phyloP scores from a whole-genome alignment of 2,329 filamentous ascomycete species.

The Hypoxylon sp. region DNA sequence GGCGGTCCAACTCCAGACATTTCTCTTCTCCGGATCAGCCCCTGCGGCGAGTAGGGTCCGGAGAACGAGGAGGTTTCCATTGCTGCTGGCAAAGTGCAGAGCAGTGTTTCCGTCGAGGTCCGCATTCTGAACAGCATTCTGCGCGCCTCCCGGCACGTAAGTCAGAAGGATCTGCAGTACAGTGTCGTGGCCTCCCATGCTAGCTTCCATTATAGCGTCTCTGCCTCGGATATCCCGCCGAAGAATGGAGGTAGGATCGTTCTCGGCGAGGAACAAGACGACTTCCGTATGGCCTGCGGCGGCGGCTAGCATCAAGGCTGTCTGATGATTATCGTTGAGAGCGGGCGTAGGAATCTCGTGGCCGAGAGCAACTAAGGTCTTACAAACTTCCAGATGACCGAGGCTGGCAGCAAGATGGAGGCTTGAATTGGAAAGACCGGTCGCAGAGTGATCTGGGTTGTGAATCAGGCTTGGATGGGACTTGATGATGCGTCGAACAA shows the following conservation, averaged over 20 bases:
- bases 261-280: slow-evolving; percentile 77
- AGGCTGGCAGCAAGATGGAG: slow-evolving; percentile 84
- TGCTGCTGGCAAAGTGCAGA: slow-evolving; percentile 86
- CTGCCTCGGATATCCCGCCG: slow-evolving; percentile 77
- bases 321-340: slow-evolving; percentile 84
- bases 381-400: slow-evolving; percentile 78
- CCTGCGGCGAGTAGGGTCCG: slow-evolving; percentile 84
- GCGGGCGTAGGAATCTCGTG: slow-evolving; percentile 82
- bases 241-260: slow-evolving; percentile 73
- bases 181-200: slow-evolving; percentile 72
- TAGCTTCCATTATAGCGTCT: slow-evolving; percentile 79
- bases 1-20: slow-evolving; percentile 85
- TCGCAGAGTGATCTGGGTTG: slow-evolving; percentile 81
- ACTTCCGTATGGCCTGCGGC: slow-evolving; percentile 78
- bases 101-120: slow-evolving; percentile 88
- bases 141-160: slow-evolving; percentile 69
- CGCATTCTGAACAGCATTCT: slow-evolving; percentile 67
- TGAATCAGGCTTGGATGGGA: slow-evolving; percentile 79
- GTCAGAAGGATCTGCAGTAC: slow-evolving; percentile 76
- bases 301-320: slow-evolving; percentile 85
- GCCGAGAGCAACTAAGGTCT: slow-evolving; percentile 78
- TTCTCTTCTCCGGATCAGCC: slow-evolving; percentile 79
- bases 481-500: slow-evolving; percentile 82
- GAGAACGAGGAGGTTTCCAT: slow-evolving; percentile 83
- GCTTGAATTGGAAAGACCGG: slow-evolving; percentile 82